Evolutionary conservation across 1,284 basidiomycete species (phyloP).

Genomic region (Lentinus polychrous): DNA sequence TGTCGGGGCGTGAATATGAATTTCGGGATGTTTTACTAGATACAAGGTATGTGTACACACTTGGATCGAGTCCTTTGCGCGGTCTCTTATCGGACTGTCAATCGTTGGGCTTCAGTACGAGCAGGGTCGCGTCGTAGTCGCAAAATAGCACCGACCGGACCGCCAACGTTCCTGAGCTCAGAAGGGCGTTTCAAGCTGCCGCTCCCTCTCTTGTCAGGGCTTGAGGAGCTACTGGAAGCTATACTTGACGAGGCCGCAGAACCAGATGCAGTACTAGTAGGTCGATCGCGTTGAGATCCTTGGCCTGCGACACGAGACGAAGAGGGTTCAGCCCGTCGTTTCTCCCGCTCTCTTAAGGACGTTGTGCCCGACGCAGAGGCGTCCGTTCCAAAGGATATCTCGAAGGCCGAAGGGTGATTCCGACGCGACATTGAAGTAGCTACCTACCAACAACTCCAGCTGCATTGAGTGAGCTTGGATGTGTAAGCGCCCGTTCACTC

Average conservation of each 20-base stretch:
- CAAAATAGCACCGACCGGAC: not conserved
- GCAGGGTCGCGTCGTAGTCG: not conserved
- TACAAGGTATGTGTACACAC: not conserved
- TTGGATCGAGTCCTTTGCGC: not conserved
- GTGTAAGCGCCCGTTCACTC: no score
- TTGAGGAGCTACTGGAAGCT: not conserved
- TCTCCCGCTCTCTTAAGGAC: slow-evolving; percentile 1
- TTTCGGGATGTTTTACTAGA: not conserved
- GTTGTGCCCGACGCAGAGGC: slow-evolving; percentile 2
- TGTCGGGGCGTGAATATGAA: not conserved
- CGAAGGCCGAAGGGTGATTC: slow-evolving; percentile 11
- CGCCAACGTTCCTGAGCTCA: not conserved
- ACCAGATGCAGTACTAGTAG: not conserved
- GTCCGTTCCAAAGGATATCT: slow-evolving; percentile 9
- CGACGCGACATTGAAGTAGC: not conserved
- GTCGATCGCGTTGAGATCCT: not conserved
- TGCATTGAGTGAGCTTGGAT: not conserved
- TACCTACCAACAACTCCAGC: not conserved
- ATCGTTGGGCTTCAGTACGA: not conserved
- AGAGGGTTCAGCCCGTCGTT: not conserved
- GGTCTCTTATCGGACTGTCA: not conserved
- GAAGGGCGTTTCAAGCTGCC: not conserved
- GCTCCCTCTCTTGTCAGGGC: not conserved
- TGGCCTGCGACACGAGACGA: not conserved
- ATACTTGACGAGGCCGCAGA: not conserved